phyloP scores from a whole-genome alignment of 495 filamentous ascomycete species.

The Xylaria longipes region DNA sequence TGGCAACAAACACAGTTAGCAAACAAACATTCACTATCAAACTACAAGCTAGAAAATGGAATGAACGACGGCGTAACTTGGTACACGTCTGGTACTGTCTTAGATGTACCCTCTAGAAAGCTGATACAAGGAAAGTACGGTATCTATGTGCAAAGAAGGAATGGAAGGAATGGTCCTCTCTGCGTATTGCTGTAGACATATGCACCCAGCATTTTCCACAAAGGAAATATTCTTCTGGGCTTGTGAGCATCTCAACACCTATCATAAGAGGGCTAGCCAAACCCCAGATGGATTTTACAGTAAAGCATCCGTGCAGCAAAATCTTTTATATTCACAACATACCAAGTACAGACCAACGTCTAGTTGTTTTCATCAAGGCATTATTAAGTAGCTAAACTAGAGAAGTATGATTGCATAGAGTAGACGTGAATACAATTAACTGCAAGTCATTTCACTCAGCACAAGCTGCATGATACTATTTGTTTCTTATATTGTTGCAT shows the following conservation, averaged over 20 bases:
- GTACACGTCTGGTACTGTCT: background rate
- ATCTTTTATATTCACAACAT: background rate
- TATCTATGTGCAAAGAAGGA: background rate
- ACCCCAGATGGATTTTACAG: background rate
- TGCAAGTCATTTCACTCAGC: background rate
- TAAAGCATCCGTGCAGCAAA: background rate
- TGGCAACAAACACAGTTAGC: background rate
- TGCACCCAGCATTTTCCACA: background rate
- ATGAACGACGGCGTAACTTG: background rate
- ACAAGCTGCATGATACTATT: too few relatives aligned
- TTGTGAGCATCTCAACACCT: background rate
- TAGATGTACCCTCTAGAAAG: background rate
- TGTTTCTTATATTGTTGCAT: background rate
- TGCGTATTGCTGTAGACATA: background rate
- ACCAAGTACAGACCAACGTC: background rate
- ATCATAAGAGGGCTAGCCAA: background rate
- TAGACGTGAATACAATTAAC: background rate
- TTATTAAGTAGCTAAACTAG: background rate
- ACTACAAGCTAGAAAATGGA: background rate
- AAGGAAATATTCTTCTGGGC: background rate
- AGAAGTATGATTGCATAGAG: background rate
- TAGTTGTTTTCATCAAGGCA: background rate
- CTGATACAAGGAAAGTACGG: background rate
- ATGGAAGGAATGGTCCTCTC: background rate
- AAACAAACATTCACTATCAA: background rate